Evolutionary conservation across 2,329 filamentous ascomycete genomes (phyloP).

Genomic region (Blumeriella jaapii): DNA sequence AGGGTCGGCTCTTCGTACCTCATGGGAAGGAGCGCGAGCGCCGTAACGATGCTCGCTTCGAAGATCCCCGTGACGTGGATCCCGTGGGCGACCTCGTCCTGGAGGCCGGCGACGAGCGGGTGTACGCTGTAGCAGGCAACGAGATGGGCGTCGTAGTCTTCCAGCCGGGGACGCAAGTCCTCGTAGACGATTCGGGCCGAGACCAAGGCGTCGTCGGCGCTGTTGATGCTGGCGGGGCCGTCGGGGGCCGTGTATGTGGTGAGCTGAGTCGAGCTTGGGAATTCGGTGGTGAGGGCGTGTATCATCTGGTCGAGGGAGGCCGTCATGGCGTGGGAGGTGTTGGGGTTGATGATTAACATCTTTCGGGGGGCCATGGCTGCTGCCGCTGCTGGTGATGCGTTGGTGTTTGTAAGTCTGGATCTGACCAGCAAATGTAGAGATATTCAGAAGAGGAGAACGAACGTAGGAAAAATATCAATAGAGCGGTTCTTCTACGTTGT

Average conservation of each 20-base stretch:
- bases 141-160: conserved; percentile 61
- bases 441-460: neutral
- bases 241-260: conserved; percentile 55
- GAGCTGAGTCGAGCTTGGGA: conserved; percentile 31
- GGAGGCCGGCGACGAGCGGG: conserved; percentile 55
- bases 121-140: conserved; percentile 86
- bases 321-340: conserved; percentile 65
- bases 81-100: conserved; percentile 28
- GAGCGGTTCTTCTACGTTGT: neutral
- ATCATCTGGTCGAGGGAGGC: conserved; percentile 45
- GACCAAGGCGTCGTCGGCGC: conserved; percentile 52
- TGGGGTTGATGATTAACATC: conserved; percentile 57
- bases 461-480: neutral
- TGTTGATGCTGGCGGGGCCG: conserved; percentile 63
- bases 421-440: neutral
- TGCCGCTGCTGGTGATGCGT: no score
- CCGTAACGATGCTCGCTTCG: conserved; percentile 59
- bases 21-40: conserved; percentile 29
- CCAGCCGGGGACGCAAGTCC: conserved; percentile 35
- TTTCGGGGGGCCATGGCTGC: conserved; percentile 2
- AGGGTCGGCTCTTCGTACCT: conserved; percentile 13
- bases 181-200: conserved; percentile 53
- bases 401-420: no score
- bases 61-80: conserved; percentile 70
- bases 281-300: conserved; percentile 26